These are phyloP conservation scores for Dioscorea cayenensis DNA, from an alignment of 116 monocot species.

Conservation along the genomic window DNA sequence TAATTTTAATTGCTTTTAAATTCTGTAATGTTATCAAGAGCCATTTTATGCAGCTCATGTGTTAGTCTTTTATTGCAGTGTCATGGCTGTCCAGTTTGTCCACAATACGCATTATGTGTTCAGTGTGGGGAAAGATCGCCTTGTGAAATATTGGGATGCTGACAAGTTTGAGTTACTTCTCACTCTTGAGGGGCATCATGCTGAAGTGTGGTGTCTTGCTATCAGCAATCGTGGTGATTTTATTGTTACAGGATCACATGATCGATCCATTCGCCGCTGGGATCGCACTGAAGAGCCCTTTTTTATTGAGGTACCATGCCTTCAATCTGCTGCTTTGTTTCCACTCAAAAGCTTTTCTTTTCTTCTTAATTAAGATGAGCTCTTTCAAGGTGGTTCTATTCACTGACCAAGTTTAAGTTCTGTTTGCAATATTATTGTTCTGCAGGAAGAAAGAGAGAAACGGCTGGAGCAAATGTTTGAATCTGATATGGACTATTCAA, in stretches of 20 bases:
- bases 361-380: no score
- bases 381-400: background rate
- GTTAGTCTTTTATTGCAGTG: slow-evolving; percentile 35
- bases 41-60: background rate
- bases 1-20: slow-evolving; percentile 4
- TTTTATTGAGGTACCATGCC: slow-evolving; percentile 64
- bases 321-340: background rate
- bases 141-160: slow-evolving; percentile 97
- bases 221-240: slow-evolving; percentile 85
- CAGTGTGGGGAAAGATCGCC: slow-evolving; percentile 88
- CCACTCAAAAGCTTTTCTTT: background rate
- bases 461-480: slow-evolving; percentile 79
- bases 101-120: slow-evolving; percentile 88
- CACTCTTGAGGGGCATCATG: slow-evolving; percentile 93
- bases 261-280: slow-evolving; percentile 97
- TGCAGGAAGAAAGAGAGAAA: slow-evolving; percentile 93
- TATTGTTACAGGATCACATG: slow-evolving; percentile 88
- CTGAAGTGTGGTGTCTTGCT: slow-evolving; percentile 84
- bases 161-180: slow-evolving; percentile 90
- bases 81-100: slow-evolving; percentile 90
- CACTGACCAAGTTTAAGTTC: background rate
- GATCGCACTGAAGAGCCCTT: slow-evolving; percentile 87
- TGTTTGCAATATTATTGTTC: slow-evolving; percentile 5
- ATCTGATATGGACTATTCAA: slow-evolving; percentile 48
- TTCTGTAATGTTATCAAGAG: background rate